Percentiles rank a stretch among this genome's conserved stretches.
These are phyloP conservation scores for Boehmeria nivea DNA, from an alignment of 306 rosid genomes.

Conservation along the genomic window DNA sequence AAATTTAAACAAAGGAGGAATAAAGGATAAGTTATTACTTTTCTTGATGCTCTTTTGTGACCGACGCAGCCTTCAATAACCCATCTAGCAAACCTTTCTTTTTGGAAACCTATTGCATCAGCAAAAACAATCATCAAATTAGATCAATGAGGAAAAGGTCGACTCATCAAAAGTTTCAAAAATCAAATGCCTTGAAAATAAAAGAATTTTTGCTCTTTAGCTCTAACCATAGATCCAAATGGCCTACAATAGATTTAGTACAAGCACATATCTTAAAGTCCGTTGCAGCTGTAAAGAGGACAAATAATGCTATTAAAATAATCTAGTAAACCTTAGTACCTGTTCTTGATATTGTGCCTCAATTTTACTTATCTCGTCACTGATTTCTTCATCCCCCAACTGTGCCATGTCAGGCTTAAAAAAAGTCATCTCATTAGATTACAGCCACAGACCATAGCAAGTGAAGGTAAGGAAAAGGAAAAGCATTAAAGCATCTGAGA, in stretches of 20 bases:
- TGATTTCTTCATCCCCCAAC: conserved; percentile 62
- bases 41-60: conserved; percentile 57
- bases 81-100: conserved; percentile 60
- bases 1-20: conserved; percentile 20
- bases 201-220: neutral
- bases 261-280: conserved; percentile 3
- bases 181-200: neutral
- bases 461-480: conserved; percentile 5
- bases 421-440: conserved; percentile 26
- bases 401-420: conserved; percentile 67
- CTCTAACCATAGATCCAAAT: too few species aligned
- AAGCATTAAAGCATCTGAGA: conserved; percentile 5
- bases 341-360: conserved; percentile 61
- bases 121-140: conserved; percentile 24
- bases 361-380: conserved; percentile 59
- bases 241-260: neutral
- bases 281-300: conserved; percentile 14
- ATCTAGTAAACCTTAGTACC: conserved; percentile 42
- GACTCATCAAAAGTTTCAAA: neutral
- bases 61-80: conserved; percentile 51
- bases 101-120: conserved; percentile 50
- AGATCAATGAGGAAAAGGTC: conserved; percentile 14
- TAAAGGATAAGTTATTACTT: conserved; percentile 45
- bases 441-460: too few species aligned
- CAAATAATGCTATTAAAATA: conserved; percentile 2